Evolutionary conservation across 2,329 filamentous ascomycete genomes (phyloP).

Genomic region (Elsinoe australis): DNA sequence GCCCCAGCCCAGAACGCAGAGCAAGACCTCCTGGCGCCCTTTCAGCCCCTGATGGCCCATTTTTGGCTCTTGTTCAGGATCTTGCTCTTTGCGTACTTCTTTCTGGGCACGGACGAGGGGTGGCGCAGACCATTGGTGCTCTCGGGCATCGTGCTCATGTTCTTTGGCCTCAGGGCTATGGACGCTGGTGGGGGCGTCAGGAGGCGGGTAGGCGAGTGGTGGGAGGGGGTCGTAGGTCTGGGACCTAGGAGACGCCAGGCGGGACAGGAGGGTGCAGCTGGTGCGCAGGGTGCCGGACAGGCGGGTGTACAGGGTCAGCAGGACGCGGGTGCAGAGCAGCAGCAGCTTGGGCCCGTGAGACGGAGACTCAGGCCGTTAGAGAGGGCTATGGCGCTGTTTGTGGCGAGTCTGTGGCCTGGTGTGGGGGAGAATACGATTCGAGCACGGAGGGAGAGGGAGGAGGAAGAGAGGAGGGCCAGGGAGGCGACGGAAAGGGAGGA

Average conservation of each 20-base stretch:
- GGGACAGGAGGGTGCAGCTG: neutral
- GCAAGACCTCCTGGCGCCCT: conserved; percentile 17
- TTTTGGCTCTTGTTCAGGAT: conserved; percentile 53
- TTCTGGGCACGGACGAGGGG: conserved; percentile 42
- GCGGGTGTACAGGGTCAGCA: too few relatives aligned
- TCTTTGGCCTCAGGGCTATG: conserved; percentile 35
- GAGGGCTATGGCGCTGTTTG: conserved; percentile 52
- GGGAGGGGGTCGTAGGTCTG: conserved; percentile 37
- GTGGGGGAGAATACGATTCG: conserved; percentile 54
- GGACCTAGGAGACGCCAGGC: neutral
- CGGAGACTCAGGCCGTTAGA: conserved; percentile 41
- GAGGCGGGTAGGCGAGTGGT: conserved; percentile 35
- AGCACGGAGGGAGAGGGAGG: conserved; percentile 41
- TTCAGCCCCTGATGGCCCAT: conserved; percentile 35
- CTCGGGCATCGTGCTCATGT: conserved; percentile 32
- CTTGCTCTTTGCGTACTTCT: conserved; percentile 52
- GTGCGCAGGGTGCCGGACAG: neutral
- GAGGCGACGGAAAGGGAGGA: conserved; percentile 20
- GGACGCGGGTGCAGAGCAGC: conserved; percentile 21
- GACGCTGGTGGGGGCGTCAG: conserved; percentile 20
- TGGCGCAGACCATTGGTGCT: conserved; percentile 38
- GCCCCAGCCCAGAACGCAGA: conserved; percentile 6
- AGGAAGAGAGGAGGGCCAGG: conserved; percentile 16
- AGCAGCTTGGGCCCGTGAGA: conserved; percentile 3
- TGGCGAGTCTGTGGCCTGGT: conserved; percentile 55